These are phyloP conservation scores for Phytophthora syringae DNA, from an alignment of 352 stramenopile genomes.

Conservation along the genomic window DNA sequence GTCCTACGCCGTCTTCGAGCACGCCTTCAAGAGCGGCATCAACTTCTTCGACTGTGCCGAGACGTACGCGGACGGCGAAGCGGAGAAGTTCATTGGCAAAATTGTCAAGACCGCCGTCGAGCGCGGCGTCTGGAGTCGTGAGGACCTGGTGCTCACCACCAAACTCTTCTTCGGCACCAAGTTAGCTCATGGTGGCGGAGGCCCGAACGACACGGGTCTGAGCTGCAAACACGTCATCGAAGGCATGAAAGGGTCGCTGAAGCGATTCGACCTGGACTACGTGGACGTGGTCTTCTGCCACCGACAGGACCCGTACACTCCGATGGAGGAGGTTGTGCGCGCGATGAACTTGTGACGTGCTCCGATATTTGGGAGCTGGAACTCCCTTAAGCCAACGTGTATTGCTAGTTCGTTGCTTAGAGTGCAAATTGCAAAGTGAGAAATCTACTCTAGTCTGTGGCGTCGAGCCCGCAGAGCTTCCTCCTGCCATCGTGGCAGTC, in stretches of 20 bases:
- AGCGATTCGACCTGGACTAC: conserved; percentile 58
- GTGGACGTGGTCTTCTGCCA: conserved; percentile 78
- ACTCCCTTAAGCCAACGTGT: no score
- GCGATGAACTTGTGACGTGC: no score
- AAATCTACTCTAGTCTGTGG: no score
- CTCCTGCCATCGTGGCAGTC: no score
- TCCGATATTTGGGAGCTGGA: no score
- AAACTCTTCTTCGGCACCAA: no score
- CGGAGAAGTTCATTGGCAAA: conserved; percentile 49
- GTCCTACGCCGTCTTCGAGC: conserved; percentile 38
- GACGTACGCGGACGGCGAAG: conserved; percentile 43
- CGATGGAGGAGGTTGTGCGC: conserved; percentile 71
- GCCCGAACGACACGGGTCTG: conserved; percentile 29
- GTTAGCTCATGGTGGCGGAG: neutral
- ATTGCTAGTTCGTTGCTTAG: no score
- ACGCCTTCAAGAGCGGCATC: conserved; percentile 46
- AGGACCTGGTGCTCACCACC: conserved; percentile 57
- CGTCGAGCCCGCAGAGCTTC: no score
- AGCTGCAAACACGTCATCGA: conserved; percentile 64
- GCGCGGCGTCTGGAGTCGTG: conserved; percentile 35
- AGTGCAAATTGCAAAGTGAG: no score
- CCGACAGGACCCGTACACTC: conserved; percentile 60
- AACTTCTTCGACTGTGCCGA: conserved; percentile 64
- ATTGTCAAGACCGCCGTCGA: conserved; percentile 50
- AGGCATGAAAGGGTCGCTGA: conserved; percentile 55